These are phyloP conservation scores for Plasmodium cynomolgi DNA, from an alignment of 169 alveolate genomes.

Conservation along the genomic window DNA sequence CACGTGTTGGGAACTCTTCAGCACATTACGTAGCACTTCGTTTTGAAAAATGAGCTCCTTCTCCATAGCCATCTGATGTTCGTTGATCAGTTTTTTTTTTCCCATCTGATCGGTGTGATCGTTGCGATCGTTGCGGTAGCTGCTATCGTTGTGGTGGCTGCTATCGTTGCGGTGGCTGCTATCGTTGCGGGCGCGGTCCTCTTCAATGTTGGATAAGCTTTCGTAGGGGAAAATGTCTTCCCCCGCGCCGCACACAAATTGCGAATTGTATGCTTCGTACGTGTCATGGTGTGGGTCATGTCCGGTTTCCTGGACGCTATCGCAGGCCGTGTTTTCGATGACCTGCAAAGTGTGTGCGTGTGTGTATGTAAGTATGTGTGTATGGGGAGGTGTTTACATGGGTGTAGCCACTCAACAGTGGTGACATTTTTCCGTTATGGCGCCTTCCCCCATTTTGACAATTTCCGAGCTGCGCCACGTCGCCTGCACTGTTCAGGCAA, in stretches of 20 bases:
- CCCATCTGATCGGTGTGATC: background rate
- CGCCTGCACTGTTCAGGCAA: conserved; percentile 29
- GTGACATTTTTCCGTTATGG: background rate
- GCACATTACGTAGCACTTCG: conserved; percentile 55
- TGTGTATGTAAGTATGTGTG: no score
- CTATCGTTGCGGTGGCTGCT: background rate
- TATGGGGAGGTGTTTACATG: background rate
- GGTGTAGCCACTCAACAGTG: background rate
- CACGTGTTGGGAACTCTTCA: conserved; percentile 42
- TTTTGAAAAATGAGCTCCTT: conserved; percentile 41
- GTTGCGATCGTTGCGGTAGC: background rate
- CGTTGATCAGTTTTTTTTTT: background rate
- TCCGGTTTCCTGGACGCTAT: conserved; percentile 6
- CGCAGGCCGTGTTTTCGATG: conserved; percentile 33
- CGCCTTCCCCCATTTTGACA: background rate
- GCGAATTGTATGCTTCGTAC: conserved; percentile 1
- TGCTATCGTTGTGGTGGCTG: background rate
- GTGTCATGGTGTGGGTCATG: conserved; percentile 20
- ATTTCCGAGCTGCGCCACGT: background rate
- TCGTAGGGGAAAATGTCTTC: conserved; percentile 31
- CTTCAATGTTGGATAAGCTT: conserved; percentile 14
- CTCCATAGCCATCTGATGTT: background rate
- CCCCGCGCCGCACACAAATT: background rate
- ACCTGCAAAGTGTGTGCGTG: background rate
- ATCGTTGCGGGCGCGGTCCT: background rate